Evolutionary conservation across 2,329 filamentous ascomycete species (phyloP).

Genomic region (Fusarium anthophilum): DNA sequence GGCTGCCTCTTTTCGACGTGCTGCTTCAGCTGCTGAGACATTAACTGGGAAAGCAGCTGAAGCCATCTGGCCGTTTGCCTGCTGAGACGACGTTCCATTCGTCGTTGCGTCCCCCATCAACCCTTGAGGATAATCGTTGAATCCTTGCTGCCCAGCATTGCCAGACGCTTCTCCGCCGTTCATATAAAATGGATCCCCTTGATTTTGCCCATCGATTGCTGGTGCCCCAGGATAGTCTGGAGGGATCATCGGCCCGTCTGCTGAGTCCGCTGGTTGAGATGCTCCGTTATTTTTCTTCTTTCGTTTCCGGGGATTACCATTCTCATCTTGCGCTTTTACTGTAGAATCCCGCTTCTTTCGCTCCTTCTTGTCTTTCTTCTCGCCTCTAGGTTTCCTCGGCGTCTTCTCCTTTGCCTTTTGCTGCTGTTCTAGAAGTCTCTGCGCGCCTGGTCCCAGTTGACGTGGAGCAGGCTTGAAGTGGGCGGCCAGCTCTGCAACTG

Average conservation of each 20-base stretch:
- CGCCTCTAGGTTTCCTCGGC: slow-evolving; percentile 42
- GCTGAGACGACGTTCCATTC: slow-evolving; percentile 15
- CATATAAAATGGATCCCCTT: slow-evolving; percentile 7
- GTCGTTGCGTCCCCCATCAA: slow-evolving; percentile 17
- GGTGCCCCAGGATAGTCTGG: slow-evolving; percentile 20
- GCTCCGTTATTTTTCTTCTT: slow-evolving; percentile 42
- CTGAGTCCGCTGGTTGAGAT: slow-evolving; percentile 19
- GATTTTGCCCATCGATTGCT: slow-evolving; percentile 8
- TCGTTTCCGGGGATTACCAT: slow-evolving; percentile 41
- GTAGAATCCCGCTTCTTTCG: slow-evolving; percentile 34
- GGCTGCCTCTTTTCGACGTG: slow-evolving; percentile 60
- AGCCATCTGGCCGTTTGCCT: slow-evolving; percentile 16
- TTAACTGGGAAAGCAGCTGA: slow-evolving; percentile 44
- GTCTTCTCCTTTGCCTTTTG: slow-evolving; percentile 40
- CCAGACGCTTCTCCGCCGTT: slow-evolving; percentile 6
- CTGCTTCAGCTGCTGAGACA: slow-evolving; percentile 56
- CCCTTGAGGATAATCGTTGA: slow-evolving; percentile 29
- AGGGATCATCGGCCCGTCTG: slow-evolving; percentile 18
- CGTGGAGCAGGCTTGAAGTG: slow-evolving; percentile 58
- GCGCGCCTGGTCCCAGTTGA: slow-evolving; percentile 40
- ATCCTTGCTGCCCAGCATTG: slow-evolving; percentile 4
- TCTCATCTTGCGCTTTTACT: slow-evolving; percentile 37
- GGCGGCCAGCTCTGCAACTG: slow-evolving; percentile 60
- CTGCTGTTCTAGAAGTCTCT: slow-evolving; percentile 39
- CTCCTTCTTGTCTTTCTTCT: slow-evolving; percentile 43